Evolutionary conservation across 225 moss, liverwort and hornwort genomes (phyloP).

Genomic region (Ulota crispa): DNA sequence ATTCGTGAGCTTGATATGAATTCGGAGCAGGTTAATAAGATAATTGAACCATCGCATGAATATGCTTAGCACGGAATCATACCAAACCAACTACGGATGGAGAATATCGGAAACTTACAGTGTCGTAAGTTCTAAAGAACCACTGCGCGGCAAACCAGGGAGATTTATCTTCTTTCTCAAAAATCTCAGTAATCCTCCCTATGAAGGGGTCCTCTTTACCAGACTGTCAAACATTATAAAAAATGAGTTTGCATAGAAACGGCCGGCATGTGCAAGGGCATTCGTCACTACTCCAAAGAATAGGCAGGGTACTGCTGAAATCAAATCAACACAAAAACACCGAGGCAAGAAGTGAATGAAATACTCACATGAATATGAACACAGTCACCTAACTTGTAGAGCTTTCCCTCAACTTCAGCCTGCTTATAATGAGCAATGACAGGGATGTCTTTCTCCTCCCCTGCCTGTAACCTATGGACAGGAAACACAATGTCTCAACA

Average conservation of each 20-base stretch:
- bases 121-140: slow-evolving; percentile 89
- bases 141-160: slow-evolving; percentile 81
- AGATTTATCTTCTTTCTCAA: slow-evolving; percentile 60
- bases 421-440: slow-evolving; percentile 59
- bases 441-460: slow-evolving; percentile 39
- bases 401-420: slow-evolving; percentile 74
- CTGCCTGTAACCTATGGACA: slow-evolving; percentile 20
- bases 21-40: too few relatives aligned
- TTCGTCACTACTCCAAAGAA: background rate
- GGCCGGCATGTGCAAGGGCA: background rate
- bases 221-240: slow-evolving; percentile 42
- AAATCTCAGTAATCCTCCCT: slow-evolving; percentile 82
- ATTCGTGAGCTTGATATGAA: background rate
- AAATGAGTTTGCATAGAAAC: background rate
- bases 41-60: background rate
- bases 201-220: slow-evolving; percentile 58
- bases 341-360: background rate
- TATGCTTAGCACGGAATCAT: background rate
- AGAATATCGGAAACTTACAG: slow-evolving; percentile 44
- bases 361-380: slow-evolving; percentile 72
- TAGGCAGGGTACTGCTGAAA: background rate
- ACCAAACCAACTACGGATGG: background rate
- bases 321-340: slow-evolving; percentile 31
- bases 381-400: slow-evolving; percentile 78
- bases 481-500: background rate